Evolutionary conservation across 164 flowering plant genomes (phyloP).

Genomic region (Brasenia schreberi): DNA sequence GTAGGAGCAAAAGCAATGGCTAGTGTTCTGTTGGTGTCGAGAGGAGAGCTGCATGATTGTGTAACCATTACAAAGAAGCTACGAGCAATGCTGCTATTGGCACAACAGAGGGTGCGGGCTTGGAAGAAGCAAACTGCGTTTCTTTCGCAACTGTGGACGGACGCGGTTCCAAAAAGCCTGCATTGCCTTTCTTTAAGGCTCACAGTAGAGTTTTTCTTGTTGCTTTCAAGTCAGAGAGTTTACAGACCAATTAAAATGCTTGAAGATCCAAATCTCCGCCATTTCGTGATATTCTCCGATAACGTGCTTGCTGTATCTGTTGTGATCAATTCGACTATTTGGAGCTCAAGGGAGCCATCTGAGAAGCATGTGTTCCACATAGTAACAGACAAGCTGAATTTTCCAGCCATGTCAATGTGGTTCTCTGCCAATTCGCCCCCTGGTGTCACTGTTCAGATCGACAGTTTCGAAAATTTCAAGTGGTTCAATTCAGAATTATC

Average conservation of each 20-base stretch:
- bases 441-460: conserved; percentile 53
- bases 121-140: conserved; percentile 46
- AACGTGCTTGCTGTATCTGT: conserved; percentile 61
- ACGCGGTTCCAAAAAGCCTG: conserved; percentile 60
- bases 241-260: conserved; percentile 48
- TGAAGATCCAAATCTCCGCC: conserved; percentile 68
- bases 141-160: conserved; percentile 64
- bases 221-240: conserved; percentile 28
- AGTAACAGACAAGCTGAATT: conserved; percentile 50
- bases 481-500: conserved; percentile 63
- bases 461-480: conserved; percentile 53
- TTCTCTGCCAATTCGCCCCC: conserved; percentile 51
- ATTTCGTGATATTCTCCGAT: conserved; percentile 78
- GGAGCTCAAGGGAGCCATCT: conserved; percentile 68
- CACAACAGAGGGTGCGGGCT: conserved; percentile 58
- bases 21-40: too few species aligned
- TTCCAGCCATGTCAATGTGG: conserved; percentile 78
- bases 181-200: conserved; percentile 55
- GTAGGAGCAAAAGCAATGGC: too few species aligned
- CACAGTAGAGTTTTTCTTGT: conserved; percentile 42
- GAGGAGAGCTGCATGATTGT: conserved; percentile 31
- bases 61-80: conserved; percentile 55
- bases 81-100: conserved; percentile 61
- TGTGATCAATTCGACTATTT: conserved; percentile 69
- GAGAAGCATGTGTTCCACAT: conserved; percentile 75